Conservation (phyloP, 1,284 basidiomycete species). For the Quambalaria eucalypti region DNA sequence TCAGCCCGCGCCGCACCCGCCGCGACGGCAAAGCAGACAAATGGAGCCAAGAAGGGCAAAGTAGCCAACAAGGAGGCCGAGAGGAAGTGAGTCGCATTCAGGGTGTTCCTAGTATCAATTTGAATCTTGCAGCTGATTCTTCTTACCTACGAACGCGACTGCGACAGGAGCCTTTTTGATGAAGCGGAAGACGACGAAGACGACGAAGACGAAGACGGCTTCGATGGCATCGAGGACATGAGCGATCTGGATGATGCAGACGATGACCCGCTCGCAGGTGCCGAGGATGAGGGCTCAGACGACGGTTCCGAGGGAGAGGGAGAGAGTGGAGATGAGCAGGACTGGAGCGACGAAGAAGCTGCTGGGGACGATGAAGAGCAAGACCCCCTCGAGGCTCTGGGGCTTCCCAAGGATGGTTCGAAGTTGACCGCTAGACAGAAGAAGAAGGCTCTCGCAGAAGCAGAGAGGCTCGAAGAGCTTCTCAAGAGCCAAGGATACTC, state of each 20-base stretch:
- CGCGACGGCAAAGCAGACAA: conserved; percentile 42
- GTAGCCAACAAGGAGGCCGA: conserved; percentile 25
- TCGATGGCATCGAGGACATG: conserved; percentile 48
- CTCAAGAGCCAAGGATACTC: conserved; percentile 41
- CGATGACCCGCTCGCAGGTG: conserved; percentile 2
- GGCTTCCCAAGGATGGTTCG: conserved; percentile 29
- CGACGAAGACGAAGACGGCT: conserved; percentile 48
- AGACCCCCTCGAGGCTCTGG: conserved; percentile 13
- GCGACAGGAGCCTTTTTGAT: background rate
- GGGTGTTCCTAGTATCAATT: background rate
- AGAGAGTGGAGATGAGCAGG: conserved; percentile 16
- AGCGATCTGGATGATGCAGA: conserved; percentile 9
- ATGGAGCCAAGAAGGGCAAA: conserved; percentile 54
- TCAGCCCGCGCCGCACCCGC: conserved; percentile 16
- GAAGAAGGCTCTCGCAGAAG: conserved; percentile 43
- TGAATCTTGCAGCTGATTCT: background rate
- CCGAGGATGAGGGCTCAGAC: conserved; percentile 1
- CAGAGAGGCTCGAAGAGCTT: conserved; percentile 41
- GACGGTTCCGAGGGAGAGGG: conserved; percentile 12
- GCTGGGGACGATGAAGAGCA: conserved; percentile 12
- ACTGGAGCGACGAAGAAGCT: conserved; percentile 10
- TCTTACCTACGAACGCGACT: background rate
- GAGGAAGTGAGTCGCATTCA: conserved; percentile 2
- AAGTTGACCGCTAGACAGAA: conserved; percentile 37
- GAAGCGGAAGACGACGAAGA: conserved; percentile 23